Evolutionary conservation across 129 eudicot genomes (phyloP).

Genomic region (Flaveria ramosissima): DNA sequence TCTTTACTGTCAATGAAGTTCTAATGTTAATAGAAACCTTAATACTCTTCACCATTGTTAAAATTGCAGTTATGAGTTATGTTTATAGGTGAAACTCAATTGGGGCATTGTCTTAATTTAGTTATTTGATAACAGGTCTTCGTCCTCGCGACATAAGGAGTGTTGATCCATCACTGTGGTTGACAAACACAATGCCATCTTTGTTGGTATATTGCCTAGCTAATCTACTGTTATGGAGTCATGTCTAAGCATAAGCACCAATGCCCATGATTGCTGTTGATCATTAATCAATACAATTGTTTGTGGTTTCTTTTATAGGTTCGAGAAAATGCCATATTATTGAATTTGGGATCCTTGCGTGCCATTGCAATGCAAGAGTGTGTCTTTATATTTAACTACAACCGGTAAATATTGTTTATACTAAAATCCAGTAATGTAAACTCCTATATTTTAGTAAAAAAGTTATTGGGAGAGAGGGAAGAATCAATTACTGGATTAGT

Average conservation of each 20-base stretch:
- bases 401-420: constrained; percentile 55
- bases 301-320: constrained; percentile 50
- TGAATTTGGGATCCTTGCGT: constrained; percentile 87
- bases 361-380: constrained; percentile 96
- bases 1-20: background rate
- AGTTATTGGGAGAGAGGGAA: background rate
- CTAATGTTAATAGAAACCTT: constrained; percentile 1
- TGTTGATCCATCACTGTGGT: constrained; percentile 97
- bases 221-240: constrained; percentile 25
- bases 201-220: constrained; percentile 62
- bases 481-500: background rate
- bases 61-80: constrained; percentile 11
- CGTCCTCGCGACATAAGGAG: constrained; percentile 97
- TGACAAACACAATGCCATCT: constrained; percentile 94
- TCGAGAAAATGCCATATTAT: constrained; percentile 87
- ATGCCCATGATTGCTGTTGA: background rate
- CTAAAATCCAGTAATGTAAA: background rate
- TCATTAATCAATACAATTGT: background rate
- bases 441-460: background rate
- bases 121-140: constrained; percentile 57
- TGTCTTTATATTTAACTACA: constrained; percentile 85
- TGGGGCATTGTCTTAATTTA: constrained; percentile 23
- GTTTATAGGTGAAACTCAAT: background rate
- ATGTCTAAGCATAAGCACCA: constrained; percentile 34
- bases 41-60: constrained; percentile 4